phyloP scores from a whole-genome alignment of 2,329 filamentous ascomycete genomes.

The Colletotrichum sp. region DNA sequence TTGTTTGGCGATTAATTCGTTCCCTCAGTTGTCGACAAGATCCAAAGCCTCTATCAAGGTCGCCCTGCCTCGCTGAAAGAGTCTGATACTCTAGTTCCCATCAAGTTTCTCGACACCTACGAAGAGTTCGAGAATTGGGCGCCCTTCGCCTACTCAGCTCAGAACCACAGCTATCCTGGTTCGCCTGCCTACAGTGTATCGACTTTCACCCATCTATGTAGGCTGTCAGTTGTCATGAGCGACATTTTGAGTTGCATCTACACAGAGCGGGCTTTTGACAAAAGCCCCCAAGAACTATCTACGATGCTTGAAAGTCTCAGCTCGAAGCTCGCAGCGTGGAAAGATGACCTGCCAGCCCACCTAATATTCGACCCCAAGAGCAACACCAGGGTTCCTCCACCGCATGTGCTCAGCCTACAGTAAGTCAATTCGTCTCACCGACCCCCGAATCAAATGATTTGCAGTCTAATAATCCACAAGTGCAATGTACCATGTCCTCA shows the following conservation, averaged over 20 bases:
- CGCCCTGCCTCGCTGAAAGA: conserved; percentile 52
- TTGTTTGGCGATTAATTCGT: not conserved
- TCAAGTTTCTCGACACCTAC: conserved; percentile 51
- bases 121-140: conserved; percentile 59
- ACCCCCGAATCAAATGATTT: no score
- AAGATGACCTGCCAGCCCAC: conserved; percentile 43
- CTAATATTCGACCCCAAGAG: conserved; percentile 40
- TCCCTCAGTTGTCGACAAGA: conserved; percentile 47
- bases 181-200: conserved; percentile 46
- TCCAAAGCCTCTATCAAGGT: conserved; percentile 60
- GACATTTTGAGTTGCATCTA: conserved; percentile 50
- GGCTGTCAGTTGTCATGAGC: conserved; percentile 52
- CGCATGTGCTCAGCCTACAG: conserved; percentile 48
- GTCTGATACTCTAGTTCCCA: conserved; percentile 49
- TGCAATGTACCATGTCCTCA: conserved; percentile 54
- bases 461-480: conserved; percentile 17
- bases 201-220: conserved; percentile 44
- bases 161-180: conserved; percentile 30
- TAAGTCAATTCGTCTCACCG: conserved; percentile 9
- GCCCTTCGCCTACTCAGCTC: conserved; percentile 45
- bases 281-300: conserved; percentile 37
- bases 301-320: conserved; percentile 41
- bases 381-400: conserved; percentile 38
- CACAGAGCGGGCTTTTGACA: conserved; percentile 42
- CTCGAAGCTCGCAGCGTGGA: conserved; percentile 46